Conservation (phyloP, 2,329 filamentous ascomycete species). For the Penicillium janthinellum region DNA sequence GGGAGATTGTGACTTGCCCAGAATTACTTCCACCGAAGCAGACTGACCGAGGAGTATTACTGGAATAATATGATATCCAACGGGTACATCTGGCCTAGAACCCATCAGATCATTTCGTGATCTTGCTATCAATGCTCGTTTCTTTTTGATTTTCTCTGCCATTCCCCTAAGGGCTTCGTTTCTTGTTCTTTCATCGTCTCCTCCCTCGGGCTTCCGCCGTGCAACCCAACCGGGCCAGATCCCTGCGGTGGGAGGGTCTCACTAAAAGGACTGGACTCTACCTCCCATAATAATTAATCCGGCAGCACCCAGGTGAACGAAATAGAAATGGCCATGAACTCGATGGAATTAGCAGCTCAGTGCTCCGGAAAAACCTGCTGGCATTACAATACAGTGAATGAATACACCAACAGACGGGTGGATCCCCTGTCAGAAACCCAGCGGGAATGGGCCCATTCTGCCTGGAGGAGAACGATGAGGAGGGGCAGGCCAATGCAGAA, state of each 20-base stretch:
- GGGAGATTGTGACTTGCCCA: constrained; percentile 7
- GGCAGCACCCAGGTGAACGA: background rate
- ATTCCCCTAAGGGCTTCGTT: constrained; percentile 1
- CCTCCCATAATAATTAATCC: background rate
- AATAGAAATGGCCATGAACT: background rate
- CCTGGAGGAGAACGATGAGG: background rate
- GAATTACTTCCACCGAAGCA: background rate
- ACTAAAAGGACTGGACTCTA: background rate
- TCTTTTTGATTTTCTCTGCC: background rate
- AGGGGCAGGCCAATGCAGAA: background rate
- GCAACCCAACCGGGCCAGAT: constrained; percentile 5
- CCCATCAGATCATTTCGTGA: too few relatives aligned
- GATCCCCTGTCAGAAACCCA: constrained; percentile 12
- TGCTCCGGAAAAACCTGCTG: background rate
- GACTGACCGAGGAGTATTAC: background rate
- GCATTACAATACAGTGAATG: background rate
- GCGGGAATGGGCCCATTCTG: constrained; percentile 6
- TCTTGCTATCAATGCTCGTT: background rate
- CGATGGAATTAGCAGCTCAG: background rate
- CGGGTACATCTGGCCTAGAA: too few relatives aligned
- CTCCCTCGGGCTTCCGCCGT: background rate
- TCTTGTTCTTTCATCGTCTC: background rate
- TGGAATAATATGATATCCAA: too few relatives aligned
- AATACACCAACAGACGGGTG: background rate
- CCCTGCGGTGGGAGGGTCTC: background rate